Evolutionary conservation across 129 eudicot genomes (phyloP), one percentile per base, ranked within the genome.

Genomic region (Centella asiatica): DNA sequence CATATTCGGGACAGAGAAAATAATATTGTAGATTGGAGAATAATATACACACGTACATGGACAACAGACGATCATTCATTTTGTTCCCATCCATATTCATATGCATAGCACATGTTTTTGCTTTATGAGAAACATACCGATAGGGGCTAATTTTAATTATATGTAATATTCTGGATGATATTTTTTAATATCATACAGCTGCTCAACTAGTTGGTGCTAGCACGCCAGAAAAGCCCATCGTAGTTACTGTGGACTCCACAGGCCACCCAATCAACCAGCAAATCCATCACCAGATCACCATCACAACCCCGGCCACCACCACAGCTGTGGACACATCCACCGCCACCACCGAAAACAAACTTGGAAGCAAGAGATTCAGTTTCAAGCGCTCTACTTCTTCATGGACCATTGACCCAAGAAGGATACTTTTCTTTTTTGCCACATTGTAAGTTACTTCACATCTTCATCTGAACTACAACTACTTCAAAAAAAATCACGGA

Each of bases 361-460:
- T 42, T 19, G 61, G 65, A 22, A 66, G 73, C 48, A 80, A 62
- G 74, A 76, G 82, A 65, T 72, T 63, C 48, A 76, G 95, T 37
- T 85, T 85, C 66, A 79, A 70, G 46, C 95, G 92, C 19, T 65
- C 89, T 44, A 15, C 69, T 25, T 17, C 71, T 1, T 32, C 73
- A 22, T 76, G 85, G 78, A 55, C 74, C 49, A 34, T 76, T 50
- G 82, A 81, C 20, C 95, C 97, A 8, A 72, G 85, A 66, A 85
- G 90, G 74, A 83, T 89, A 64, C 74, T 89, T 20, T 63, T 85
- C 80, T 65, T 89, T 75, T 89, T 85, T 46, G 95, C 95, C 53
- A 82, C 90, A 39, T 60, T 89, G 97, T 89, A 77, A 85, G 97
- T 76, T 44, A 32, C 57, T 33, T 45, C 5, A 3, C 1, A 26